Evolutionary conservation across 2,329 filamentous ascomycete genomes (phyloP), one percentile per base, ranked within the genome.

Genomic region (Arthrobotrys entomopaga): DNA sequence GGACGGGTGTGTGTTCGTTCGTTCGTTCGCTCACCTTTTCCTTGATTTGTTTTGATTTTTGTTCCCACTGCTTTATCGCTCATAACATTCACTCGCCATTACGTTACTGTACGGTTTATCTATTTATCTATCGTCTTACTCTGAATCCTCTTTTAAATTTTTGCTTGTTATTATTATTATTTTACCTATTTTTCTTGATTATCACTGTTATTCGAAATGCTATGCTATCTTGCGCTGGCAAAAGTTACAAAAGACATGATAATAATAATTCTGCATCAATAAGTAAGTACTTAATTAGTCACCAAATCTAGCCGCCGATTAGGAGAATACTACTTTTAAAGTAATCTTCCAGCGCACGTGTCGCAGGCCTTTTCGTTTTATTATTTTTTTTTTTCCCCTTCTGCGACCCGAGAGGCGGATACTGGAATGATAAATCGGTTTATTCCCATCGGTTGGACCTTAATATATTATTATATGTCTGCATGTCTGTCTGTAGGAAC

Each of bases 341-440:
- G 29, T 34, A 34, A 34, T 34, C 5, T 46, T 50, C 22, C 43
- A 16, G 43, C 58, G 65, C 65, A 70, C 65, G 65, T 70, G 65
- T 70, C 65, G 65, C 58, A 60, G 52, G 65, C 29, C 29, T 34
- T 34, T 70, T 50, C 43, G 63, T 57, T n/a, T 69, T n/a, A n/a
- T n/a, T n/a, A n/a, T n/a, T n/a, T n/a, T n/a, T n/a, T n/a, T n/a
- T n/a, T n/a, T n/a, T n/a, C n/a, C n/a, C n/a, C n/a, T 60, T 56
- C 52, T 49, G 40, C 40, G 49, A 49, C 42, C 46, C 46, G n/a
- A 50, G 7, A 22, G 46, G n/a, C 46, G 19, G 20, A 65, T 50
- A 34, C 19, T n/a, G 42, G 10, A 50, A 26, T 29, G 24, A 24
- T n/a, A 40, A 43, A 43, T 38, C 22, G 13, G 13, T 11, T 53